These are phyloP conservation scores for Lactarius sp. DNA, from an alignment of 768 basidiomycete species.

Conservation along the genomic window DNA sequence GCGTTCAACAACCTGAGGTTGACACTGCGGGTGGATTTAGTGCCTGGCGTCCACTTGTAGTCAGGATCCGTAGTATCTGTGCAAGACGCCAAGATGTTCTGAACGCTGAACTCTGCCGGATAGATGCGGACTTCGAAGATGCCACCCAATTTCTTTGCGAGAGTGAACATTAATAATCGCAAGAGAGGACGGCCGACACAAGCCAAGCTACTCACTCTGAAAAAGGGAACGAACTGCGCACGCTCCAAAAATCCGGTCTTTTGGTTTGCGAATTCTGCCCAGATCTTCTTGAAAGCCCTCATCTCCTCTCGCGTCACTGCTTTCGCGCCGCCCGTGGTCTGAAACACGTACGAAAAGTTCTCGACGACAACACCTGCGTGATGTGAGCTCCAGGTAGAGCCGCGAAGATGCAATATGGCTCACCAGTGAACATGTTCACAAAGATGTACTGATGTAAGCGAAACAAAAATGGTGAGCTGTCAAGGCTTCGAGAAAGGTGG, in stretches of 20 bases:
- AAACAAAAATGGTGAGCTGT: background rate
- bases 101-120: conserved; percentile 59
- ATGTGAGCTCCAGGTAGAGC: background rate
- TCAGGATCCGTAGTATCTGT: conserved; percentile 36
- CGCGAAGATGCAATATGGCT: conserved; percentile 15
- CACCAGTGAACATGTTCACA: conserved; percentile 91
- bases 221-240: conserved; percentile 68
- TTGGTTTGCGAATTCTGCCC: conserved; percentile 78
- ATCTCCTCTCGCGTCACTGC: conserved; percentile 87
- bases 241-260: conserved; percentile 77
- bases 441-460: conserved; percentile 72
- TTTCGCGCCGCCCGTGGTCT: conserved; percentile 74
- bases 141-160: conserved; percentile 65
- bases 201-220: conserved; percentile 56
- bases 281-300: conserved; percentile 90
- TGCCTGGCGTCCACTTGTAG: conserved; percentile 30
- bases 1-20: conserved; percentile 59
- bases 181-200: background rate
- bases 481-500: background rate
- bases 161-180: background rate
- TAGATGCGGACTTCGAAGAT: conserved; percentile 88
- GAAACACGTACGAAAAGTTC: conserved; percentile 94
- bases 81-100: conserved; percentile 52
- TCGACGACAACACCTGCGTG: conserved; percentile 80
- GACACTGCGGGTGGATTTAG: conserved; percentile 45